Percentiles rank a stretch among this genome's conserved stretches.
Conservation (phyloP, 495 filamentous ascomycete species). For the Bathelium albidoporum region DNA sequence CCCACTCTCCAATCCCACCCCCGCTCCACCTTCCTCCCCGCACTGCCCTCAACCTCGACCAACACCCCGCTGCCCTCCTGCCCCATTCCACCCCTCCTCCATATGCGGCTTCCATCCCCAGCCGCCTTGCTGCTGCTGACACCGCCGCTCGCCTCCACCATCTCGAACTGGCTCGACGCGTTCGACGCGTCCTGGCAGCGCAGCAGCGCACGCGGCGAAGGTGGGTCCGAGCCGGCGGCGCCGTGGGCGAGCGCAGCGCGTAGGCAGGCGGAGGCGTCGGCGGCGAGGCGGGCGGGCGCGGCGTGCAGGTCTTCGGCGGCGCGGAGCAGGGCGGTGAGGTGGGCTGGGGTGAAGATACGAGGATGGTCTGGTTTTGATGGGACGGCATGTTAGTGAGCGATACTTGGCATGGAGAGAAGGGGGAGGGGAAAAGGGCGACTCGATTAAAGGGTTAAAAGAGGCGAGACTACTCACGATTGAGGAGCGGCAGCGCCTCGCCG, state of each 20-base stretch:
- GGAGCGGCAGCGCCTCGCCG: constrained; percentile 69
- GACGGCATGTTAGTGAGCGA: too few relatives aligned
- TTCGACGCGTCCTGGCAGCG: constrained; percentile 29
- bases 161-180: not conserved
- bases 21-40: constrained; percentile 36
- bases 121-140: not conserved
- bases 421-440: not conserved
- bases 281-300: constrained; percentile 57
- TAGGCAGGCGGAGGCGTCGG: constrained; percentile 62
- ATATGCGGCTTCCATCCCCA: constrained; percentile 4
- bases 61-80: constrained; percentile 46
- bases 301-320: constrained; percentile 76
- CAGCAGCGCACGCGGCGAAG: constrained; percentile 52
- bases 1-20: constrained; percentile 82
- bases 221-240: constrained; percentile 5
- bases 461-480: constrained; percentile 54
- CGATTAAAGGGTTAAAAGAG: too few relatives aligned
- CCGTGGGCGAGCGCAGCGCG: constrained; percentile 38
- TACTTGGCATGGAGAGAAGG: not conserved
- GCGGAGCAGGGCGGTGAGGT: constrained; percentile 66
- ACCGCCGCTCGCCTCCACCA: constrained; percentile 32
- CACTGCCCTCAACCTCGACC: constrained; percentile 32
- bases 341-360: constrained; percentile 45
- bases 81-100: constrained; percentile 22
- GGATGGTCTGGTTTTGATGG: constrained; percentile 36